These are phyloP conservation scores for Cicer judaicum DNA, from an alignment of 306 rosid genomes.

Conservation along the genomic window DNA sequence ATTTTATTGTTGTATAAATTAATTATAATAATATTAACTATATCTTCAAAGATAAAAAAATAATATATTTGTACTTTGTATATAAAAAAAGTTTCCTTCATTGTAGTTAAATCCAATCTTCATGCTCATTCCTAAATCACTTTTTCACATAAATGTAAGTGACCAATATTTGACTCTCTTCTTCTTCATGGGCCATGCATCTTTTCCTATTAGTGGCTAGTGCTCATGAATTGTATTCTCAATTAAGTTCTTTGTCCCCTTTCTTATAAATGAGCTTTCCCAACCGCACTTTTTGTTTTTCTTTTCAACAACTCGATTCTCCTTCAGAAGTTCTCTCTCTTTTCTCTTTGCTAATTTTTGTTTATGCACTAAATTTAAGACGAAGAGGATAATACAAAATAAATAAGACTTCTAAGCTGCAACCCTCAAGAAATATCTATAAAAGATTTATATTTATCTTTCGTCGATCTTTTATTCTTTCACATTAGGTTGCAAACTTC, in stretches of 20 bases:
- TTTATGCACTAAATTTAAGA: too few relatives aligned
- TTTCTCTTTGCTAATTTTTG: too few relatives aligned
- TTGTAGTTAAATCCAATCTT: neutral
- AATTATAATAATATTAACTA: too few relatives aligned
- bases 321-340: constrained; percentile 30
- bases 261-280: constrained; percentile 30
- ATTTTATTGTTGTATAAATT: fast-evolving
- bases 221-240: constrained; percentile 51
- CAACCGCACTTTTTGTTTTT: constrained; percentile 40
- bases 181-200: constrained; percentile 32
- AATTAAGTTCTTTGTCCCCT: constrained; percentile 26
- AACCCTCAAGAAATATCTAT: too few relatives aligned
- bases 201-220: constrained; percentile 43
- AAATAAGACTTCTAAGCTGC: too few relatives aligned
- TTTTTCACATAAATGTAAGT: constrained; percentile 41
- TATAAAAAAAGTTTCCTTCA: neutral
- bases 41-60: too few relatives aligned
- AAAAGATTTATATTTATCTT: too few relatives aligned
- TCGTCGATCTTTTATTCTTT: too few relatives aligned
- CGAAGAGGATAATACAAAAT: too few relatives aligned
- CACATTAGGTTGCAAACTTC: too few relatives aligned
- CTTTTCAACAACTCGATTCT: constrained; percentile 41
- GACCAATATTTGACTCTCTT: constrained; percentile 39
- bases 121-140: constrained; percentile 28
- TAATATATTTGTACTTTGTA: too few relatives aligned